A percentile compares a stretch with the other conserved stretches of the same genome.
Evolutionary conservation across 2,329 filamentous ascomycete species (phyloP).

Genomic region (Chaetothyriales sp.): DNA sequence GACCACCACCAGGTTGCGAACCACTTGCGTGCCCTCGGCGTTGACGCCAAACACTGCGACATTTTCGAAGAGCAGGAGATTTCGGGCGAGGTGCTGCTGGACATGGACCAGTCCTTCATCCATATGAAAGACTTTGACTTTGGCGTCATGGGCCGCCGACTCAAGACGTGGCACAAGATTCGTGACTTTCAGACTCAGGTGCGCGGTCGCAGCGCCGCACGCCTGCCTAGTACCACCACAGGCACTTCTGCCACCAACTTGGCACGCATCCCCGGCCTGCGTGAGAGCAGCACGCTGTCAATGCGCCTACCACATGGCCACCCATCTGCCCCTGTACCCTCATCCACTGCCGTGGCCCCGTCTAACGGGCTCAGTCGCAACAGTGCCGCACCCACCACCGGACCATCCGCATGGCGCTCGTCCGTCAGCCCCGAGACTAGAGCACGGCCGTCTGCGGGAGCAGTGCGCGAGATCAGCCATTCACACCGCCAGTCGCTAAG

Average conservation of each 20-base stretch:
- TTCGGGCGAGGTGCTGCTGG: slow-evolving; percentile 76
- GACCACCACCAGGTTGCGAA: slow-evolving; percentile 69
- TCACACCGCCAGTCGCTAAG: slow-evolving; percentile 78
- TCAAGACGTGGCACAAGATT: slow-evolving; percentile 96
- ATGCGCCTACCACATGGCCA: slow-evolving; percentile 13
- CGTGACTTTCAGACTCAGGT: slow-evolving; percentile 82
- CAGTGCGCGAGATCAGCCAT: slow-evolving; percentile 66
- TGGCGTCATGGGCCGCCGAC: slow-evolving; percentile 70
- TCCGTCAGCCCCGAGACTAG: slow-evolving; percentile 28
- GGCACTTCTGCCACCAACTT: slow-evolving; percentile 23
- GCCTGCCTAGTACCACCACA: slow-evolving; percentile 17
- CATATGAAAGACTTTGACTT: slow-evolving; percentile 93
- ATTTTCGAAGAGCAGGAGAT: slow-evolving; percentile 96
- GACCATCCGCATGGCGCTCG: slow-evolving; percentile 30
- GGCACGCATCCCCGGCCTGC: slow-evolving; percentile 29
- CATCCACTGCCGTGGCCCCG: slow-evolving; percentile 17
- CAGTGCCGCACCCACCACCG: slow-evolving; percentile 23
- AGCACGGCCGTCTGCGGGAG: slow-evolving; percentile 58
- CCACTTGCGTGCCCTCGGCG: slow-evolving; percentile 68
- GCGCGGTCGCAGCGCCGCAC: slow-evolving; percentile 37
- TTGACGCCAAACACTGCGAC: slow-evolving; percentile 81
- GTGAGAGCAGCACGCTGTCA: slow-evolving; percentile 20
- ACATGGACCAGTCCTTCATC: slow-evolving; percentile 88
- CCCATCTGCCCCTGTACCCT: slow-evolving; percentile 3
- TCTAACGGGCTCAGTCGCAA: slow-evolving; percentile 7